phyloP scores from a whole-genome alignment of 192 early-diverging fungal genomes.

The Phycomyces blakesleeanus region DNA sequence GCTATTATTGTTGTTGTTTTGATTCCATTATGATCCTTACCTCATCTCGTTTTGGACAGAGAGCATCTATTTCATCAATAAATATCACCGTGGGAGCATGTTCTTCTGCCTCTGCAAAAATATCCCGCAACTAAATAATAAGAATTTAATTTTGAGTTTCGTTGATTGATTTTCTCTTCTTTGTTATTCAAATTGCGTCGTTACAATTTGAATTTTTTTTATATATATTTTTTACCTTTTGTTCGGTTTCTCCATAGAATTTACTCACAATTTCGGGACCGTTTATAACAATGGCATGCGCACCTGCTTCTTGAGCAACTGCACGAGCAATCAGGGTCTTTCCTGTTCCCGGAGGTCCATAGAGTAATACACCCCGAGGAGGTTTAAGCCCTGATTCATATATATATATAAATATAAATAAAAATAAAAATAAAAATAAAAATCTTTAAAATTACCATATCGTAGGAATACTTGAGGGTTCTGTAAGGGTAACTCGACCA shows the following conservation, averaged over 20 bases:
- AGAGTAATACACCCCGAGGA: conserved; percentile 88
- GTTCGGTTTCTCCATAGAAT: conserved; percentile 93
- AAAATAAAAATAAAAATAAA: no score
- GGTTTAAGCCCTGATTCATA: conserved; percentile 61
- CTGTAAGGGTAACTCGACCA: conserved; percentile 77
- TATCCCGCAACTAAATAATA: conserved; percentile 64
- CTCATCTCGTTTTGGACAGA: conserved; percentile 85
- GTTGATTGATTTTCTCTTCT: no score
- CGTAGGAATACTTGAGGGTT: conserved; percentile 68
- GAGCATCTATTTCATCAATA: conserved; percentile 92
- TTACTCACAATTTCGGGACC: conserved; percentile 88
- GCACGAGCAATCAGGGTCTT: conserved; percentile 93
- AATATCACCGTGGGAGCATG: conserved; percentile 83
- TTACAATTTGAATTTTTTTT: no score
- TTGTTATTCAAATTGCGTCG: no score
- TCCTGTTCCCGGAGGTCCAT: conserved; percentile 73
- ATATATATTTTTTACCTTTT: conserved; percentile 69
- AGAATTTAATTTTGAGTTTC: no score
- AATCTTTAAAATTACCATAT: no score
- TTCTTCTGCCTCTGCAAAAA: conserved; percentile 69
- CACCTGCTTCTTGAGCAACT: conserved; percentile 73
- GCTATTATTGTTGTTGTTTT: not conserved
- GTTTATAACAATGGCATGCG: conserved; percentile 78
- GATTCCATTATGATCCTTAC: conserved; percentile 30
- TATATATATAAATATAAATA: not conserved